Conservation (phyloP, 495 filamentous ascomycete genomes). For the Chaetomium tenue region DNA sequence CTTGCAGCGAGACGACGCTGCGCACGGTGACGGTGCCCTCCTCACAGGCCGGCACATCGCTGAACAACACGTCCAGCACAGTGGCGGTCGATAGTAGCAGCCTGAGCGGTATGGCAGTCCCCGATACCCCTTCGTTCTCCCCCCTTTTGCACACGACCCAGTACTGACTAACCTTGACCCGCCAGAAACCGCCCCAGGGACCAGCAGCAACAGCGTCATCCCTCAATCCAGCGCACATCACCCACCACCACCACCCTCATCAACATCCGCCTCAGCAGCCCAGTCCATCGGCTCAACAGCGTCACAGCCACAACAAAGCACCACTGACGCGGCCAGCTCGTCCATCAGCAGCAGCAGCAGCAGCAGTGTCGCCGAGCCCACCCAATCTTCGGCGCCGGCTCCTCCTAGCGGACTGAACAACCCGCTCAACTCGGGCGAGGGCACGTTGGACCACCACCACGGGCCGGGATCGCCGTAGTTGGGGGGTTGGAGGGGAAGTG, state of each 20-base stretch:
- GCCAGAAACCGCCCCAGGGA: too few species aligned
- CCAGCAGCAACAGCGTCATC: too few species aligned
- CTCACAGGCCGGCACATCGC: not conserved
- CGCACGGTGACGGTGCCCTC: conserved; percentile 13
- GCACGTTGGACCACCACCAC: conserved; percentile 32
- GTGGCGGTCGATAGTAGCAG: not conserved
- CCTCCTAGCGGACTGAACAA: not conserved
- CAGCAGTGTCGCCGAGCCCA: not conserved
- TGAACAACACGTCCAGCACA: not conserved
- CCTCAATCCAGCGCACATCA: too few species aligned
- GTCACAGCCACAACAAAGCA: not conserved
- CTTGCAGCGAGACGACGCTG: conserved; percentile 10
- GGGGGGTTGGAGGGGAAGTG: not conserved
- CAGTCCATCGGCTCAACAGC: too few species aligned
- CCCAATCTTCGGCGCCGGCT: not conserved
- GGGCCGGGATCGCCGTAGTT: not conserved
- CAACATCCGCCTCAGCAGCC: too few species aligned
- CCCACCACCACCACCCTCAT: too few species aligned
- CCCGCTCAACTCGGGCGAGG: conserved; percentile 28
- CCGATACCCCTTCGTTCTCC: not conserved
- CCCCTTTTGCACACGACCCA: not conserved
- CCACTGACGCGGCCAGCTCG: not conserved
- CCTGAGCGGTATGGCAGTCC: not conserved
- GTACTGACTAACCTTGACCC: too few species aligned
- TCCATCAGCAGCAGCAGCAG: not conserved